These are phyloP conservation scores for Solanum pimpinellifolium DNA, from an alignment of 257 asterid species.

Conservation along the genomic window DNA sequence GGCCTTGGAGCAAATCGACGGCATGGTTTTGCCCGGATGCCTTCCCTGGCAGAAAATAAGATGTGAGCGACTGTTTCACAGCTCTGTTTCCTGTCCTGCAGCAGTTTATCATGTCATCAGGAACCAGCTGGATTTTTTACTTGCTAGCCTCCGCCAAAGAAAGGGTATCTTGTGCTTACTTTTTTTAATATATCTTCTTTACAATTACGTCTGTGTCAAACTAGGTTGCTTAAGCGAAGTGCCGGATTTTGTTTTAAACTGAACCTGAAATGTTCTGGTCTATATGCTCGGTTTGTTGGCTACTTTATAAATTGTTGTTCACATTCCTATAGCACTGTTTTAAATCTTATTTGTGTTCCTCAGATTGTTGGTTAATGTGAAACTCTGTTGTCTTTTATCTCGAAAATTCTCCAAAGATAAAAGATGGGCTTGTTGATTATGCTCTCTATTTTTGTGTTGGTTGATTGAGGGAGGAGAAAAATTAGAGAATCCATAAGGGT, in stretches of 20 bases:
- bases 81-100: slow-evolving; percentile 73
- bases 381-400: neutral
- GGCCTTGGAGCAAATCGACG: slow-evolving; percentile 73
- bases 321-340: neutral
- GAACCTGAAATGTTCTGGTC: neutral
- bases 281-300: neutral
- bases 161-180: slow-evolving; percentile 27
- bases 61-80: slow-evolving; percentile 61
- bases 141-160: slow-evolving; percentile 29
- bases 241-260: neutral
- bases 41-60: slow-evolving; percentile 74
- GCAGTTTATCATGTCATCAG: slow-evolving; percentile 54
- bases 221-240: neutral
- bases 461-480: neutral
- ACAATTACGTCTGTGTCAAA: neutral
- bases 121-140: slow-evolving; percentile 34
- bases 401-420: neutral
- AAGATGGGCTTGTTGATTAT: neutral
- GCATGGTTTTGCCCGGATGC: slow-evolving; percentile 71
- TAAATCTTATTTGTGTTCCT: neutral
- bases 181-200: neutral
- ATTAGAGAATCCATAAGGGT: neutral
- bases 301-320: neutral
- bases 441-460: neutral
- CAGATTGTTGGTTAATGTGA: neutral